These are phyloP conservation scores for Cladosporium sp. DNA, from an alignment of 2,329 filamentous ascomycete species.

Conservation along the genomic window DNA sequence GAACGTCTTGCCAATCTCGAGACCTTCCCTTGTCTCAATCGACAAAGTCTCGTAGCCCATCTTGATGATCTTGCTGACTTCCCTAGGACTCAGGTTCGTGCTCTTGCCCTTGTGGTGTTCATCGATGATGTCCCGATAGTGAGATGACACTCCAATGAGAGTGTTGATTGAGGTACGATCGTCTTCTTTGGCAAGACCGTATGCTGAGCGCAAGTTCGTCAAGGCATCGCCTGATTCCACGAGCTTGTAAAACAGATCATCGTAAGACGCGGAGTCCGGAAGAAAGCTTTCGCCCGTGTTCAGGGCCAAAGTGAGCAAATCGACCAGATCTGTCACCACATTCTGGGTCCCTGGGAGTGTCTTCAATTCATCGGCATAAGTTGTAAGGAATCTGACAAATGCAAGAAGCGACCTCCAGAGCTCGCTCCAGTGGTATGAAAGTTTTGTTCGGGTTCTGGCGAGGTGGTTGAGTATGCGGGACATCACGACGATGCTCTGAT, in stretches of 20 bases:
- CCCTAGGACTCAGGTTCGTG: constrained; percentile 66
- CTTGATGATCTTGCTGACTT: constrained; percentile 89
- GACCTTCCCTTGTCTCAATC: constrained; percentile 76
- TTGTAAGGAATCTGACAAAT: constrained; percentile 83
- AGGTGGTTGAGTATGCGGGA: constrained; percentile 79
- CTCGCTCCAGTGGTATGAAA: constrained; percentile 90
- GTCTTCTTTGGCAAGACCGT: constrained; percentile 43
- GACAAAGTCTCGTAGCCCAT: constrained; percentile 93
- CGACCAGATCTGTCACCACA: constrained; percentile 72
- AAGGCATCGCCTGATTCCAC: constrained; percentile 86
- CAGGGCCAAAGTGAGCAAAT: constrained; percentile 76
- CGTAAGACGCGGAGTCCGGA: constrained; percentile 79
- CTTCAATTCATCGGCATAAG: constrained; percentile 75
- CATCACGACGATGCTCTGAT: constrained; percentile 72
- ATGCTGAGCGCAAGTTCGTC: constrained; percentile 74
- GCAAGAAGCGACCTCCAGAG: constrained; percentile 86
- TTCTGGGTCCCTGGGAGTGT: constrained; percentile 63
- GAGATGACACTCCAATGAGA: constrained; percentile 72
- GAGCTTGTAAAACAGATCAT: constrained; percentile 97
- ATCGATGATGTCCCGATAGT: constrained; percentile 80
- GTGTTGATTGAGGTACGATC: constrained; percentile 70
- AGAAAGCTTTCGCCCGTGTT: constrained; percentile 87
- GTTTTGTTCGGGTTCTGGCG: constrained; percentile 72
- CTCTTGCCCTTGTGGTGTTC: constrained; percentile 35
- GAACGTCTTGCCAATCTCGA: constrained; percentile 65